These are phyloP conservation scores for Phytophthora tubulina DNA, from an alignment of 352 stramenopile species.

Conservation along the genomic window DNA sequence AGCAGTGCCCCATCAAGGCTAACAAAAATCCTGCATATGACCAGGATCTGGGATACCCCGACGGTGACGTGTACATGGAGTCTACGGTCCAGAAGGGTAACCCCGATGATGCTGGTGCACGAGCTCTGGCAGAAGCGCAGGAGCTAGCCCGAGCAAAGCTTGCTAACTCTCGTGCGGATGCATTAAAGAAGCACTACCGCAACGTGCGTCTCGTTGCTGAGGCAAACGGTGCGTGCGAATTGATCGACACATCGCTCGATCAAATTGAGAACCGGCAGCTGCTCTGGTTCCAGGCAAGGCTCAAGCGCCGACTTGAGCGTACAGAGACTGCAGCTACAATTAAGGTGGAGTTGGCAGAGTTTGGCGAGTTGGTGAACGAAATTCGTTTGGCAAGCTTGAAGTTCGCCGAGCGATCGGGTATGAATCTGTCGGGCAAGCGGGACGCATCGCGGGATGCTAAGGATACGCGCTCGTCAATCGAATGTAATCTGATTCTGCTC, in stretches of 20 bases:
- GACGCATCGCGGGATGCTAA: conserved; percentile 69
- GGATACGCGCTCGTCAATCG: conserved; percentile 81
- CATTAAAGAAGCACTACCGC: conserved; percentile 91
- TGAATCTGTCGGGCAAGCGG: conserved; percentile 89
- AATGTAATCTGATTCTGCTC: conserved; percentile 69
- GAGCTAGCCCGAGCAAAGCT: conserved; percentile 68
- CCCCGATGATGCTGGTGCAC: conserved; percentile 73
- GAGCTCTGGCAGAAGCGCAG: conserved; percentile 74
- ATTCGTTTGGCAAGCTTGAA: conserved; percentile 79
- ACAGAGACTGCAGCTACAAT: conserved; percentile 87
- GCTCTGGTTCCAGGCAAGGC: conserved; percentile 78
- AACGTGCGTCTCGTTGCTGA: conserved; percentile 84
- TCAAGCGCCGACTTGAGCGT: conserved; percentile 76
- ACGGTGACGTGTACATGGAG: conserved; percentile 83
- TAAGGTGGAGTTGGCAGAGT: conserved; percentile 87
- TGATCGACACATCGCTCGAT: conserved; percentile 81
- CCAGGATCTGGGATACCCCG: conserved; percentile 83
- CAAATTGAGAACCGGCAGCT: conserved; percentile 76
- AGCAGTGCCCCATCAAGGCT: conserved; percentile 92
- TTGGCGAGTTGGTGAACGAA: conserved; percentile 85
- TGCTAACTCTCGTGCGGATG: conserved; percentile 79
- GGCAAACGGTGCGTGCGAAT: conserved; percentile 82
- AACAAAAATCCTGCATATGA: conserved; percentile 80
- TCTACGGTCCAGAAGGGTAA: conserved; percentile 75
- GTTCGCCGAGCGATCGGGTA: conserved; percentile 87